Evolutionary conservation across 1,284 basidiomycete genomes (phyloP).

Genomic region (Caloboletus firmus): DNA sequence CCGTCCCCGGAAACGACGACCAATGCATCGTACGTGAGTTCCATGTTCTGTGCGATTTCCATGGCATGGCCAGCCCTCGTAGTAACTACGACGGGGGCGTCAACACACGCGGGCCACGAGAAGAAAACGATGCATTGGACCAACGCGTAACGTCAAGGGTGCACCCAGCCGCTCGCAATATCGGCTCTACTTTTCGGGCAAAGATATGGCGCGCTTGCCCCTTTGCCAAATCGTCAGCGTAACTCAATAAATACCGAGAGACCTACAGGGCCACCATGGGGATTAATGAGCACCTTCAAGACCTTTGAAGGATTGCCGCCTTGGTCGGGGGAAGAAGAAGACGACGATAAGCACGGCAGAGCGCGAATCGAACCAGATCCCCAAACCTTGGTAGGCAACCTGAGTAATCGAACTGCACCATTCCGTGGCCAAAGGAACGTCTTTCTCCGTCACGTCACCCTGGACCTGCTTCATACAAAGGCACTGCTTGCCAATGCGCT

Average conservation of each 20-base stretch:
- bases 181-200: constrained; percentile 70
- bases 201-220: constrained; percentile 70
- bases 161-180: constrained; percentile 79
- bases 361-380: neutral
- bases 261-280: constrained; percentile 73
- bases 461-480: constrained; percentile 43
- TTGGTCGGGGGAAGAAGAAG: constrained; percentile 20
- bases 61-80: constrained; percentile 71
- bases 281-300: constrained; percentile 84
- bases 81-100: constrained; percentile 53
- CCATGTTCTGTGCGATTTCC: constrained; percentile 64
- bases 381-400: constrained; percentile 62
- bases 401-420: constrained; percentile 62
- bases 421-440: constrained; percentile 42
- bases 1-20: constrained; percentile 91
- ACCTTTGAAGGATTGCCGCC: constrained; percentile 51
- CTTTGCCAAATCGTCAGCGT: constrained; percentile 38
- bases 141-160: constrained; percentile 58
- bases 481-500: constrained; percentile 40
- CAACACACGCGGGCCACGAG: constrained; percentile 2
- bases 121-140: constrained; percentile 34
- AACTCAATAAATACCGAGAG: neutral
- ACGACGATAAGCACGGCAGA: constrained; percentile 3
- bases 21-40: constrained; percentile 74
- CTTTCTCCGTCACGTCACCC: constrained; percentile 42